phyloP scores from a whole-genome alignment of 768 basidiomycete species.

The Phaffia tasmanica region DNA sequence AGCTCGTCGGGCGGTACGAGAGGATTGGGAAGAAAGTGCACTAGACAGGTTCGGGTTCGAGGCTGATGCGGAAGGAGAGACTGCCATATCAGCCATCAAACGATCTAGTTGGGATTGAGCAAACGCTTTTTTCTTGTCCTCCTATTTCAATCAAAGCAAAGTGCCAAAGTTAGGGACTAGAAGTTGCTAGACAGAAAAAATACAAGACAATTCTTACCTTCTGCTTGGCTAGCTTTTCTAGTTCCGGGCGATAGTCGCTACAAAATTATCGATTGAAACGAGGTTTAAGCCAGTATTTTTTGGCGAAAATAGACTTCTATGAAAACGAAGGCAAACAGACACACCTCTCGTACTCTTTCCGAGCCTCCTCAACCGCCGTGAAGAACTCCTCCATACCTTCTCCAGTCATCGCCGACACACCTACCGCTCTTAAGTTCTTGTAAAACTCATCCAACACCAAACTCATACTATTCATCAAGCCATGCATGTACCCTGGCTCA shows the following conservation, averaged over 20 bases:
- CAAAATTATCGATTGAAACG: constrained; percentile 1
- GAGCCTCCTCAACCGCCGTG: constrained; percentile 73
- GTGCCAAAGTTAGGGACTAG: not conserved
- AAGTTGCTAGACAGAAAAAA: not conserved
- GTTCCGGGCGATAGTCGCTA: constrained; percentile 86
- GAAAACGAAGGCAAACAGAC: constrained; percentile 30
- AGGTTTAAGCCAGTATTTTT: constrained; percentile 4
- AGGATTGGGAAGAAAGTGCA: not conserved
- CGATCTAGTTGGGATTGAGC: constrained; percentile 36
- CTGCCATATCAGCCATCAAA: constrained; percentile 38
- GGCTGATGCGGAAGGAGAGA: constrained; percentile 17
- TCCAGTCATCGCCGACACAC: constrained; percentile 93
- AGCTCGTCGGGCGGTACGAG: not conserved
- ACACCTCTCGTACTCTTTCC: constrained; percentile 79
- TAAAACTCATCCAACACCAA: constrained; percentile 97
- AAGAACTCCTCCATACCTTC: constrained; percentile 86
- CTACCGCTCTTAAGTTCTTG: constrained; percentile 86
- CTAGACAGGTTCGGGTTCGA: constrained; percentile 14
- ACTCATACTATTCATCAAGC: constrained; percentile 98
- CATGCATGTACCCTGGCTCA: constrained; percentile 95
- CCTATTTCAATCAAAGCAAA: constrained; percentile 16
- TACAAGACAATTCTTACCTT: constrained; percentile 28
- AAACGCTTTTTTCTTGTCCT: constrained; percentile 33
- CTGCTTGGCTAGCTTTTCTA: constrained; percentile 50
- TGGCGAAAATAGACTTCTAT: not conserved